Evolutionary conservation across 768 basidiomycete species (phyloP).

Genomic region (Lactarius sp.): DNA sequence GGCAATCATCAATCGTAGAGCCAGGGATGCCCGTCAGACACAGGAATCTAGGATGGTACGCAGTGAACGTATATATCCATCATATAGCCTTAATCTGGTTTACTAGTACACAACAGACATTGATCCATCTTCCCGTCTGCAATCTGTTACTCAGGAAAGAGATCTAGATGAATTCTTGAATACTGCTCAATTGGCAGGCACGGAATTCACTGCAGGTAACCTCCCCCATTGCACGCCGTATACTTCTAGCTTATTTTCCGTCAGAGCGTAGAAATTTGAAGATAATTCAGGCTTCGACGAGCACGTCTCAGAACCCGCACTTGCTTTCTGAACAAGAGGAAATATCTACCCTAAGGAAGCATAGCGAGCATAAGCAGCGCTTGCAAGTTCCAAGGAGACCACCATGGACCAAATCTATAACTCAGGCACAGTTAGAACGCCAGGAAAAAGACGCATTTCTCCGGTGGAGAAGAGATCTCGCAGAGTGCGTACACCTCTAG

Average conservation of each 20-base stretch:
- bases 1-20: constrained; percentile 90
- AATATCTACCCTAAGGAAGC: constrained; percentile 62
- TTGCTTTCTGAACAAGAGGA: constrained; percentile 83
- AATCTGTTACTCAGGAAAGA: constrained; percentile 92
- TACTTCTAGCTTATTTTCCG: constrained; percentile 14
- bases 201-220: constrained; percentile 91
- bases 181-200: constrained; percentile 90
- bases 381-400: constrained; percentile 89
- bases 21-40: constrained; percentile 62
- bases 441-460: constrained; percentile 89
- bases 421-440: constrained; percentile 71
- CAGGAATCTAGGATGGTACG: constrained; percentile 66
- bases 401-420: constrained; percentile 80
- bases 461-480: constrained; percentile 88
- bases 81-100: background rate
- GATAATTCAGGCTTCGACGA: constrained; percentile 58
- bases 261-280: constrained; percentile 76
- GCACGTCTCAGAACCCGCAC: constrained; percentile 70
- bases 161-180: constrained; percentile 95
- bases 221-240: background rate
- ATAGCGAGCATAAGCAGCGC: constrained; percentile 64
- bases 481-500: constrained; percentile 54
- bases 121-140: constrained; percentile 61
- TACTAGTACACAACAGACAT: constrained; percentile 71
- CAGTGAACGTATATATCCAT: constrained; percentile 8